phyloP scores from a whole-genome alignment of 805 yeast genomes.

The Debaryomyces hansenii region DNA sequence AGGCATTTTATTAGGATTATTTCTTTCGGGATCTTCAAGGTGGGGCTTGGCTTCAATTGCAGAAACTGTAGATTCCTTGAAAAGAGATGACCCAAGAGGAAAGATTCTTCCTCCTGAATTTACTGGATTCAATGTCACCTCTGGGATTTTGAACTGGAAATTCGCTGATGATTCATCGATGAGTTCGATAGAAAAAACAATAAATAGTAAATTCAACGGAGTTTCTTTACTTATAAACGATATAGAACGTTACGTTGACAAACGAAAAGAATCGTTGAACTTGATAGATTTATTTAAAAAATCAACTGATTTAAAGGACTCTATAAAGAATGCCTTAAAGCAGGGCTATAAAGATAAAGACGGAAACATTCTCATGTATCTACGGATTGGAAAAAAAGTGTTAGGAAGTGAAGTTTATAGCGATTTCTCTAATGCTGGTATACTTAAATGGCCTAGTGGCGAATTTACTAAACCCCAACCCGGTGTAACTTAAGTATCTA shows the following conservation, averaged over 20 bases:
- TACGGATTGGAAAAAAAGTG: constrained; percentile 57
- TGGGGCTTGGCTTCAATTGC: constrained; percentile 94
- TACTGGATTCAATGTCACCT: constrained; percentile 24
- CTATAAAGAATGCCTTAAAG: constrained; percentile 29
- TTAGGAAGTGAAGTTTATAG: constrained; percentile 41
- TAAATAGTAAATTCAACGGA: constrained; percentile 39
- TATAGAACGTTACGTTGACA: constrained; percentile 70
- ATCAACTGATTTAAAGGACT: constrained; percentile 21
- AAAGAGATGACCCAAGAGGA: constrained; percentile 74
- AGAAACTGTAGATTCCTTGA: constrained; percentile 67
- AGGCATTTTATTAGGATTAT: constrained; percentile 79
- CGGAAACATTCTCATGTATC: constrained; percentile 42
- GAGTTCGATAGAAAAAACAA: constrained; percentile 12
- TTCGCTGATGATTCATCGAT: constrained; percentile 4
- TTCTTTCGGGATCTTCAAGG: constrained; percentile 79
- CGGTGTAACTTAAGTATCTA: constrained; percentile 46
- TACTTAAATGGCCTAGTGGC: constrained; percentile 60
- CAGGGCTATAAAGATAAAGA: constrained; percentile 21
- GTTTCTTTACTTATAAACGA: constrained; percentile 75
- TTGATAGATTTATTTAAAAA: constrained; percentile 21
- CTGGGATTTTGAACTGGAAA: constrained; percentile 41
- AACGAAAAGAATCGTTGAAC: constrained; percentile 39
- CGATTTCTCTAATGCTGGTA: constrained; percentile 68
- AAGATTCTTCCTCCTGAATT: constrained; percentile 52
- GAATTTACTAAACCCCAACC: constrained; percentile 49